Evolutionary conservation across 495 filamentous ascomycete species (phyloP).

Genomic region (Lasiosphaeriaceae sp.): DNA sequence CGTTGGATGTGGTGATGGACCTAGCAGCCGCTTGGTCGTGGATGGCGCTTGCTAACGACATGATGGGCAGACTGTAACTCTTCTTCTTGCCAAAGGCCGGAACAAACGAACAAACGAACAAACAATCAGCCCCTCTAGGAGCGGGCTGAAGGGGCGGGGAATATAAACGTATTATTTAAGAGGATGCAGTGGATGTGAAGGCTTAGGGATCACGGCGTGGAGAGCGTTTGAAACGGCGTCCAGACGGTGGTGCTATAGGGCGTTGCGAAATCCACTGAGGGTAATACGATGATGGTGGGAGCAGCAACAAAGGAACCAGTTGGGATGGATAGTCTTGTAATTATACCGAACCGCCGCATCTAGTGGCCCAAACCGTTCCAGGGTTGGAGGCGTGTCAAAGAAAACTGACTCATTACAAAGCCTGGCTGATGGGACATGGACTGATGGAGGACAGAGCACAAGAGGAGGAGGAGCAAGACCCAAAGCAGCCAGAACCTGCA

Average conservation of each 20-base stretch:
- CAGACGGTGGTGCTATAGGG: not conserved
- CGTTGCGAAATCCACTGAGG: too few species aligned
- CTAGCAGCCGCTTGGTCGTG: not conserved
- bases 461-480: not conserved
- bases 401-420: conserved; percentile 22
- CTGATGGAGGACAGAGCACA: not conserved
- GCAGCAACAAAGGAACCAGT: too few species aligned
- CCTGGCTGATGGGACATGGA: not conserved
- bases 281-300: too few species aligned
- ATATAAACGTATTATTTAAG: not conserved
- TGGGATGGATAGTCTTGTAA: too few species aligned
- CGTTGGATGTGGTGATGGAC: conserved; percentile 8
- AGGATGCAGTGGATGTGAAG: not conserved
- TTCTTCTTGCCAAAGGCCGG: not conserved
- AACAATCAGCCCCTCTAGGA: not conserved
- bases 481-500: not conserved
- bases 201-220: not conserved
- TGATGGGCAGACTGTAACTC: not conserved
- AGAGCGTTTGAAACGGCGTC: not conserved
- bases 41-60: not conserved
- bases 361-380: too few species aligned
- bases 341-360: too few species aligned
- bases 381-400: too few species aligned
- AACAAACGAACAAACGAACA: not conserved
- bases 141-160: not conserved